phyloP scores from a whole-genome alignment of 2,329 filamentous ascomycete species.

The Cordyceps farinosa region DNA sequence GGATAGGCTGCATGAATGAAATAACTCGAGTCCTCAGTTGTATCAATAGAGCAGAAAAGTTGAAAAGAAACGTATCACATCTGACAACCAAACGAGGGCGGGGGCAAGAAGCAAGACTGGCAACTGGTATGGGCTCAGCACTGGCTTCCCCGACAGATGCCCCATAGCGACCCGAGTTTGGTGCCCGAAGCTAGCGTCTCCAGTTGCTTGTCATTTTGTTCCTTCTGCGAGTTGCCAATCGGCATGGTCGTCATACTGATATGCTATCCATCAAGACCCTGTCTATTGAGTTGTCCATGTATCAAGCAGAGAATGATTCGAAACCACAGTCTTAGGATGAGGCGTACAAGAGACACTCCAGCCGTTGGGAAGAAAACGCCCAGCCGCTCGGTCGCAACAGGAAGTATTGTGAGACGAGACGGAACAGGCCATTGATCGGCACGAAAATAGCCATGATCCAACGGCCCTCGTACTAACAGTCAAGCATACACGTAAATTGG shows the following conservation, averaged over 20 bases:
- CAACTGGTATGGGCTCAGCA: not conserved
- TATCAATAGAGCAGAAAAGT: not conserved
- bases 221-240: not conserved
- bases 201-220: not conserved
- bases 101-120: not conserved
- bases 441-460: not conserved
- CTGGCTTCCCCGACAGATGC: not conserved
- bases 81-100: not conserved
- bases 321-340: not conserved
- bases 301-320: not conserved
- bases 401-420: not conserved
- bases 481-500: not conserved
- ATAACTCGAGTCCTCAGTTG: not conserved
- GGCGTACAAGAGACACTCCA: not conserved
- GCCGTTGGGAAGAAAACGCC: not conserved
- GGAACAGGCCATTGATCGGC: not conserved
- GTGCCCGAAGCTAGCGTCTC: not conserved
- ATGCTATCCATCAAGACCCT: not conserved
- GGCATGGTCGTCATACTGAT: not conserved
- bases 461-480: not conserved
- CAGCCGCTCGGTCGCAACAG: not conserved
- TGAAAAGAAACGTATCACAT: slow-evolving; percentile 7
- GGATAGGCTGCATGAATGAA: not conserved
- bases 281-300: not conserved
- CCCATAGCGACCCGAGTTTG: slow-evolving; percentile 1